A percentile compares a stretch with the other conserved stretches of the same genome.
Evolutionary conservation across 352 stramenopile species (phyloP).

Genomic region (Elongisporangium senticosum): DNA sequence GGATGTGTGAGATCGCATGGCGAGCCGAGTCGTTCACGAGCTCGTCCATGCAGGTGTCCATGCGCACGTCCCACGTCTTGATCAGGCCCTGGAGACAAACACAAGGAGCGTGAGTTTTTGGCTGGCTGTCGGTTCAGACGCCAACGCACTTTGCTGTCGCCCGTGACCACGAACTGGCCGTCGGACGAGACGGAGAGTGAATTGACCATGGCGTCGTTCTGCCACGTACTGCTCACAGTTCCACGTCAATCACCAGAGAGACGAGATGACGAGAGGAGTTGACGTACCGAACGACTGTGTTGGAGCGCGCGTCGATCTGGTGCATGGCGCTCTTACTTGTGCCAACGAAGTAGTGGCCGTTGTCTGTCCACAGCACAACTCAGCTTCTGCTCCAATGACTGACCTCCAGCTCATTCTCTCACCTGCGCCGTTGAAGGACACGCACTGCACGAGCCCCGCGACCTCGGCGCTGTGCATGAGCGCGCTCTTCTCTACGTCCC

Average conservation of each 20-base stretch:
- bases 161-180: slow-evolving; percentile 73
- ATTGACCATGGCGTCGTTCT: slow-evolving; percentile 87
- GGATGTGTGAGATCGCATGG: slow-evolving; percentile 81
- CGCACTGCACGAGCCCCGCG: slow-evolving; percentile 77
- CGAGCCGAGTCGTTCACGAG: slow-evolving; percentile 71
- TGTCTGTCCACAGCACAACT: slow-evolving; percentile 32
- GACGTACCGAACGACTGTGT: slow-evolving; percentile 11
- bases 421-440: slow-evolving; percentile 78
- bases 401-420: not conserved
- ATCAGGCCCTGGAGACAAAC: slow-evolving; percentile 50
- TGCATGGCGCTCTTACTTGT: slow-evolving; percentile 80
- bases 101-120: not conserved
- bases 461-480: slow-evolving; percentile 60
- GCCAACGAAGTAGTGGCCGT: slow-evolving; percentile 75
- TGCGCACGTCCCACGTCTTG: slow-evolving; percentile 85
- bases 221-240: slow-evolving; percentile 45
- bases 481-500: slow-evolving; percentile 79
- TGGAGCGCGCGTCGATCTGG: slow-evolving; percentile 60
- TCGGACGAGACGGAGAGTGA: slow-evolving; percentile 72
- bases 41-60: slow-evolving; percentile 72
- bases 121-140: not conserved
- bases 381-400: not conserved
- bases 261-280: not conserved
- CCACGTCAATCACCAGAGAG: not conserved
- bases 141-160: slow-evolving; percentile 65